Evolutionary conservation across 1,139 yeast species (phyloP), one percentile per base, ranked within the genome.

Genomic region (Diutina siamensis): DNA sequence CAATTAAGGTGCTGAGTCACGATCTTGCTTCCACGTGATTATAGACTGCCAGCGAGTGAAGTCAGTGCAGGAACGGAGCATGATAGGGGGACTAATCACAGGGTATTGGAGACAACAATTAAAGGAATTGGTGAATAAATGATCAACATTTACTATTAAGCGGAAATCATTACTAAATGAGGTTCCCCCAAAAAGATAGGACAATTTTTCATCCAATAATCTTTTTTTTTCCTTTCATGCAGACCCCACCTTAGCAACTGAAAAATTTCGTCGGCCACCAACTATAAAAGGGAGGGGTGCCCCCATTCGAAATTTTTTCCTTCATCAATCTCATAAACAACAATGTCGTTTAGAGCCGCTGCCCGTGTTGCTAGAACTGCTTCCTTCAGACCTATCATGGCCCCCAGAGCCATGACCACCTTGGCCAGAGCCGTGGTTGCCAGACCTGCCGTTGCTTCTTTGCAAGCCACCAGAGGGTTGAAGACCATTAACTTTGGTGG

Each of bases 401-500:
- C 42, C 31, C 42, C 42, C 42, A 22, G 42, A 22, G 42, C 42
- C 20, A 38, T 38, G 42, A 25, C 42, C 42, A 25, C 42, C 22
- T 25, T 38, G 19, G 42, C 42, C 22, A 22, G 42, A 25, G 42
- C 71, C 52, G 61, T 71, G 53, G 61, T 72, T 47, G 59, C 57
- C 54, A 59, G 58, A 55, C 58, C 68, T 36, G 27, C 40, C 18
- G 51, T 58, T 50, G 62, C 68, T 47, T 61, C 68, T 47, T 53
- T 60, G 54, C 51, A 50, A n/a, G 72, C 71, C 56, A 66, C 71
- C 57, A 86, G 97, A 73, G 97, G 97, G 72, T 67, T 89, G 62
- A 87, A 92, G 79, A 80, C 88, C 73, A 94, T 92, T 74, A 87
- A 87, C 81, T 92, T 92, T 63, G 97, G 88, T 68, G 97, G 97